phyloP scores from a whole-genome alignment of 169 alveolate genomes.

The Babesia ovis region DNA sequence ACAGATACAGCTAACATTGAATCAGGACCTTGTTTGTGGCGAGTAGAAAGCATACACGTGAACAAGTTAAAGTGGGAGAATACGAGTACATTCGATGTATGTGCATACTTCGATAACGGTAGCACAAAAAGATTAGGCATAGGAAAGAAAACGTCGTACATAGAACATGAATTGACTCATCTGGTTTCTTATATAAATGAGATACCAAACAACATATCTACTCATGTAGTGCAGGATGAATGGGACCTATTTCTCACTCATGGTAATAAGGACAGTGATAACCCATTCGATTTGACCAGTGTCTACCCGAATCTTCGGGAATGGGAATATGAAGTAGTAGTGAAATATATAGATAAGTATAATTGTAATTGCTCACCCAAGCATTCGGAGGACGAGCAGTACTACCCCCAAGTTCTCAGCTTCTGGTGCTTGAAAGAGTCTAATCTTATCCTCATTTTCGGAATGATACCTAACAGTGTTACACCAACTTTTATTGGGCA shows the following conservation, averaged over 20 bases:
- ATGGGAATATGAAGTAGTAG: neutral
- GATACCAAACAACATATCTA: slow-evolving; percentile 44
- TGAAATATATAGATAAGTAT: neutral
- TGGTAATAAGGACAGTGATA: slow-evolving; percentile 4
- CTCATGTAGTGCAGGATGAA: slow-evolving; percentile 39
- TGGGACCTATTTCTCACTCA: slow-evolving; percentile 43
- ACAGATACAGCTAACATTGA: slow-evolving; percentile 3
- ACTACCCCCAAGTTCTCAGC: slow-evolving; percentile 52
- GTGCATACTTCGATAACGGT: slow-evolving; percentile 4
- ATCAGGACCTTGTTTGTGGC: slow-evolving; percentile 20
- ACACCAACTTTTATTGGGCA: slow-evolving; percentile 50
- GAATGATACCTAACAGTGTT: slow-evolving; percentile 29
- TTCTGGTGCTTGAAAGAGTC: slow-evolving; percentile 56
- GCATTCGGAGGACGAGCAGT: neutral
- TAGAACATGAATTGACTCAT: slow-evolving; percentile 49
- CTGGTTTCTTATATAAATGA: slow-evolving; percentile 18
- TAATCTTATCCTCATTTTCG: slow-evolving; percentile 26
- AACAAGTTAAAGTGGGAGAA: slow-evolving; percentile 1
- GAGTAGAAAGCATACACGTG: slow-evolving; percentile 24
- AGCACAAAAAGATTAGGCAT: slow-evolving; percentile 22
- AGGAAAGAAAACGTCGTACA: slow-evolving; percentile 21
- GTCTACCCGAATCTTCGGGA: neutral
- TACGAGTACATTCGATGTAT: slow-evolving; percentile 24
- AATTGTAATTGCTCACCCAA: neutral
- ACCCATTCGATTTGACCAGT: neutral